A percentile compares a stretch with the other conserved stretches of the same genome.
Conservation (phyloP, 2,329 filamentous ascomycete genomes). For the Coleophoma eucalyptorum region DNA sequence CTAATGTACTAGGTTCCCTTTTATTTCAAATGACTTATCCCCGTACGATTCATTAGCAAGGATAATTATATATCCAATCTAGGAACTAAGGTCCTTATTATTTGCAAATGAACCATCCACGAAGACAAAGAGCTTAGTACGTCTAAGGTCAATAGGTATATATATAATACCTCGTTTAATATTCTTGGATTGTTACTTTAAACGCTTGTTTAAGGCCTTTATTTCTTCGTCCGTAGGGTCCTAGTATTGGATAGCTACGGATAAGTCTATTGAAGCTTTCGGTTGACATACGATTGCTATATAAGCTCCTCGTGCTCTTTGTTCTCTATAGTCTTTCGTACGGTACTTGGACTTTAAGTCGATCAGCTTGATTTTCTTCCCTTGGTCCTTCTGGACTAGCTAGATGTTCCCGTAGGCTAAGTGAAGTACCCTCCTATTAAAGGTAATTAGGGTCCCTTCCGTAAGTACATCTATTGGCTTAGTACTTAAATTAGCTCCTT, state of each 20-base stretch:
- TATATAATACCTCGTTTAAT: slow-evolving; percentile 1
- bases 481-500: not conserved
- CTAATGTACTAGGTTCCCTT: slow-evolving; percentile 12
- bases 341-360: not conserved
- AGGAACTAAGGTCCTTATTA: slow-evolving; percentile 13
- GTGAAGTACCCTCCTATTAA: not conserved
- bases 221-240: not conserved
- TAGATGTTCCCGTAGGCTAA: not conserved
- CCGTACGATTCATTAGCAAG: slow-evolving; percentile 6
- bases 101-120: slow-evolving; percentile 13
- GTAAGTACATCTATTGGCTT: not conserved
- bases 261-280: not conserved
- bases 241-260: not conserved
- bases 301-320: not conserved
- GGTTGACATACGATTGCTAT: not conserved
- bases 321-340: not conserved
- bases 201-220: slow-evolving; percentile 2
- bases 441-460: not conserved
- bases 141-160: slow-evolving; percentile 1
- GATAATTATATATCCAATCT: slow-evolving; percentile 14
- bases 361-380: not conserved
- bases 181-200: slow-evolving; percentile 6
- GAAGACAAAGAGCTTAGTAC: slow-evolving; percentile 9
- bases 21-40: slow-evolving; percentile 5
- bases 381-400: not conserved